Base-by-base conservation (phyloP, 2,329 filamentous ascomycete genomes). In the Fusarium lyarnte region DNA sequence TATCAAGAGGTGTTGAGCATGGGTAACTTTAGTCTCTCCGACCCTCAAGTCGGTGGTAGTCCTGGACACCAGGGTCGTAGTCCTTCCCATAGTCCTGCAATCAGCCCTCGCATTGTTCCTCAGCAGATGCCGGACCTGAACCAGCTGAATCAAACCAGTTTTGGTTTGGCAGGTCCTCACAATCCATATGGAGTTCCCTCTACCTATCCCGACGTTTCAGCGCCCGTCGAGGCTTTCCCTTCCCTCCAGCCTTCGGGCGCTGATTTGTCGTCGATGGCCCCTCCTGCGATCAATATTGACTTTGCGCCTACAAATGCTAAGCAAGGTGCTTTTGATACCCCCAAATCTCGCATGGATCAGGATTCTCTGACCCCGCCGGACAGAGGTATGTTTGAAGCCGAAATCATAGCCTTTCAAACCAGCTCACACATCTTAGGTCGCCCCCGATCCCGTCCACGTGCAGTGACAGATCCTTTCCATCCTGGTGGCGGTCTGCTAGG, bases 281-380 rank as follows among this genome's bases (percentile, higher is more conserved):
- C 95, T n/a, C 95, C 95, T 1, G 93, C 95, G 57, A 98, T 98
- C 82, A 97, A 96, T 79, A 96, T 98, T 76, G 93, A 97, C 79
- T 94, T 94, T 81, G 95, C 94, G 21, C 95, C 95, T 29, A 91
- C 91, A 89, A 92, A 58, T 85, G 88, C 64, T 38, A 81, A 80
- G 66, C 75, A 74, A 33, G 76, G 73, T 38, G 59, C 73, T 36
- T 82, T 82, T 62, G 79, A 81, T 51, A 88, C 89, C 33, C 85
- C 87, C 25, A 93, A 93, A 78, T 83, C 87, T 35, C 86, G 86
- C n/a, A 84, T 91, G 74, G 90, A 94, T 74, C 87, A 91, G 71
- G 93, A 97, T 80, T 94, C 94, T 8, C 84, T 98, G 69, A 96
- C 92, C 55, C 95, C 95, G 2, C 95, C 95, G 17, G 89, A 94